A percentile compares a stretch with the other conserved stretches of the same genome.
Evolutionary conservation across 441 rosid genomes (phyloP).

Genomic region (Croton setiger): DNA sequence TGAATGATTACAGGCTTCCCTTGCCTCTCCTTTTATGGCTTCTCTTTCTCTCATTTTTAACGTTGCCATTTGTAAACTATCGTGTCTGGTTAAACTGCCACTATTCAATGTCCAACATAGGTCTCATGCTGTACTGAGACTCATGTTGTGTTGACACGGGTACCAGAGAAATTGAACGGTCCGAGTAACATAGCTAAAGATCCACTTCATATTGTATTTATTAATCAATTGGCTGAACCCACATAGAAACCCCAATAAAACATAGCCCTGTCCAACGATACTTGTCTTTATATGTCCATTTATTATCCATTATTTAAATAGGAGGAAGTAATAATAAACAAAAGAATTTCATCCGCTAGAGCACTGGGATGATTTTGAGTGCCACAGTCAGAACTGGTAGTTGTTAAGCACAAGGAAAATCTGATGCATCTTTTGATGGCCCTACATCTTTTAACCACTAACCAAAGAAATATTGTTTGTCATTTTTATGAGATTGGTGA

Average conservation of each 20-base stretch:
- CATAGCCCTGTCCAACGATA: neutral
- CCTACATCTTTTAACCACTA: neutral
- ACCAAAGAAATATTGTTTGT: neutral
- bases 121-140: too few species aligned
- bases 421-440: neutral
- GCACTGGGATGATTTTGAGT: neutral
- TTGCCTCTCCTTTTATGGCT: too few species aligned
- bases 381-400: neutral
- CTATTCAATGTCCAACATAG: too few species aligned
- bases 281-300: neutral
- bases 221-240: neutral
- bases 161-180: too few species aligned
- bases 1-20: too few species aligned
- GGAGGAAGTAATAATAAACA: too few species aligned
- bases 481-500: neutral
- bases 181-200: too few species aligned
- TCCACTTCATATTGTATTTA: neutral
- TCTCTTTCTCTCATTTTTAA: too few species aligned
- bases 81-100: too few species aligned
- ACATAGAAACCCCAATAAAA: neutral
- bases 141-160: too few species aligned
- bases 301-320: neutral
- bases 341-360: too few species aligned
- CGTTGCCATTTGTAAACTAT: too few species aligned
- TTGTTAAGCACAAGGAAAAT: neutral